Evolutionary conservation across 2,329 filamentous ascomycete genomes (phyloP), one percentile per base, ranked within the genome.

Genomic region (Byssothecium circinans): DNA sequence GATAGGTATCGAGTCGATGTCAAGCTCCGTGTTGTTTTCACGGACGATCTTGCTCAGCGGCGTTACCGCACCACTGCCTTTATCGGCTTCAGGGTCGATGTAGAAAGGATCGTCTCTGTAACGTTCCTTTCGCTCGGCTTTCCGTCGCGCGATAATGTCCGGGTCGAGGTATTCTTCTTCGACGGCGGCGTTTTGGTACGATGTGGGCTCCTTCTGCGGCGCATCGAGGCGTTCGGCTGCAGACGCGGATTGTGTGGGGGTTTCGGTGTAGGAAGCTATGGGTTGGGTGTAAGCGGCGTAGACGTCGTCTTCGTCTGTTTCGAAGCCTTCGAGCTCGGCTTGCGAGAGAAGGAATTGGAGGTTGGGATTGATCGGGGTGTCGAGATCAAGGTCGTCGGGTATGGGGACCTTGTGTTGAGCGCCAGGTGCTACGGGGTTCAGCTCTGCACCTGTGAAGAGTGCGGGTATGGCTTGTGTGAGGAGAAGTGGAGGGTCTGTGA

Each of bases 71-170:
- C 83, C 82, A 3, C 82, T 83, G 23, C 76, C 78, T 29, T 53
- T 46, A 20, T 77, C 77, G 8, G 53, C 61, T 30, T 74, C 74
- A 7, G 74, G 72, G 19, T 78, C 78, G 62, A 99, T 97, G 65
- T 99, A 99, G 69, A 96, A 99, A 0, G 94, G 94, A 62, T 99
- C 94, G 64, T 97, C 92, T 58, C 82, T 88, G 69, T 96, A 89
- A 47, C 90, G 83, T 65, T 95, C 91, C 47, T 81, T 75, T 10
- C 91, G 82, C 64, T 96, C 89, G 3, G 86, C 83, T 59, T 86
- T 88, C 53, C 88, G 82, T 53, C 85, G 80, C 4, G 88, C 87
- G 34, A 89, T 68, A 38, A 89, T 89, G 58, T 90, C 86, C 1
- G 86, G 77, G 52, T 92, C 88, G 25, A 91, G 84, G 45, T 84